Conservation (phyloP, 2,329 filamentous ascomycete species). For the Sordariomycetes sp. region DNA sequence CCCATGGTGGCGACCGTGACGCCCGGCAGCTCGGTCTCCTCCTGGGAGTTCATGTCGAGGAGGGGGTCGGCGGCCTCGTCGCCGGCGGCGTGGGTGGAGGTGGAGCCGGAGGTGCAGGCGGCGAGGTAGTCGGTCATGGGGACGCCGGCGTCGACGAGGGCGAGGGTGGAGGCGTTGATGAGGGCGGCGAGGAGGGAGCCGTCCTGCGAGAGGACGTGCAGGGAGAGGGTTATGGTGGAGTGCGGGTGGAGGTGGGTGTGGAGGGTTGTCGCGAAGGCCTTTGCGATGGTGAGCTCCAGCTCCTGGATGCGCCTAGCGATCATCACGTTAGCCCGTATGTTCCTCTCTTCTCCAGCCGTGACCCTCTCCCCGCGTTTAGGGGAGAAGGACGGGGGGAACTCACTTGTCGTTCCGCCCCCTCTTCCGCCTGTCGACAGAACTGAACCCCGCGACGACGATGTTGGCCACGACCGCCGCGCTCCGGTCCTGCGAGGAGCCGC, state of each 20-base stretch:
- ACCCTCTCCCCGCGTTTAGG: too few species aligned
- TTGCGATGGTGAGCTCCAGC: constrained; percentile 68
- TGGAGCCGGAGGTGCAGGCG: constrained; percentile 79
- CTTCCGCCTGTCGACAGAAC: constrained; percentile 74
- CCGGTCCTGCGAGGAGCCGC: constrained; percentile 9
- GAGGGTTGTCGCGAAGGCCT: constrained; percentile 65
- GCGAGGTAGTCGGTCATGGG: constrained; percentile 90
- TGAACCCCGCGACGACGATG: constrained; percentile 80
- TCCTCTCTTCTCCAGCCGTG: too few species aligned
- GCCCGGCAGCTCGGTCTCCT: constrained; percentile 82
- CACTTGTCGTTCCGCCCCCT: constrained; percentile 69
- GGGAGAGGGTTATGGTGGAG: constrained; percentile 68
- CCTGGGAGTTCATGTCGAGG: constrained; percentile 66
- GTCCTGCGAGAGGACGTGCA: constrained; percentile 84
- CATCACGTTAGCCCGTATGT: neutral
- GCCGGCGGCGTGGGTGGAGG: constrained; percentile 51
- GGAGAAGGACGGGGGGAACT: constrained; percentile 13
- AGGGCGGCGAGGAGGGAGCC: constrained; percentile 83
- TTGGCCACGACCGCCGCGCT: constrained; percentile 65
- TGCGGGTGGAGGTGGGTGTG: constrained; percentile 86
- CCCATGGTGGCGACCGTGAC: constrained; percentile 78
- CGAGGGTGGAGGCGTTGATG: constrained; percentile 83
- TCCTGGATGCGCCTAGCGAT: constrained; percentile 61
- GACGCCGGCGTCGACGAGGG: constrained; percentile 86
- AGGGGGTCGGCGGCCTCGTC: constrained; percentile 66